Base-by-base conservation (phyloP, 2,329 filamentous ascomycete species). In the Pseudogymnoascus sp. region DNA sequence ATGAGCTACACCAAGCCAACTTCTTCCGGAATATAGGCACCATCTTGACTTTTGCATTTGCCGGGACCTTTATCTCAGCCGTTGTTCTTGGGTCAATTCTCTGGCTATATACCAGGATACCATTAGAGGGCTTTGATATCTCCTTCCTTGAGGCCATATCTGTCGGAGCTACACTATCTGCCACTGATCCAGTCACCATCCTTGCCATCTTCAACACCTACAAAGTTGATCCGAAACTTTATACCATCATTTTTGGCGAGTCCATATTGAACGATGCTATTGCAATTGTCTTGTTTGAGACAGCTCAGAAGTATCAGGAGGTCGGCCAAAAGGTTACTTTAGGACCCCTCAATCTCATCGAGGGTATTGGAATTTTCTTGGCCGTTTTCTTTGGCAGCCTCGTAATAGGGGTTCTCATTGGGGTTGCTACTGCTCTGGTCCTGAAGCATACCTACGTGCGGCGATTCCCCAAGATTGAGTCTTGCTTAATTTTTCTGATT, bases 121-220 rank as follows among this genome's bases (percentile, higher is more conserved):
- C 92, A 1, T 83, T 96, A 48, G 90, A 95, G 77, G 90, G 90
- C 1, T 80, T 98, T 68, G 85, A 89, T 65, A 91, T 99, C 78
- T 88, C 85, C 64, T 97, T 97, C 75, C 90, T 97, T 69, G 95
- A 99, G 74, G 95, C 95, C 68, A 95, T 99, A 75, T 96, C 93
- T 0, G 92, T 99, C 48, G 95, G 95, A 71, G 95, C 95, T 51
- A 99, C 95, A 0, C 84, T 99, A 34, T 98, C 95, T 1, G 95
- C 95, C 65, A 99, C 95, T 1, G 95, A 99, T 74, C 95, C 95
- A 0, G 93, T 99, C 65, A 99, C 95, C 0, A 98, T 99, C 71
- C 81, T 99, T 63, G 95, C 95, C 75, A 99, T 99, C 70, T 99
- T 99, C 84, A 98, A 97, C 76, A 90, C 95, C 1, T 99, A 98